Conservation (phyloP, 106 monocot genomes). For the Agapanthus africanus region DNA sequence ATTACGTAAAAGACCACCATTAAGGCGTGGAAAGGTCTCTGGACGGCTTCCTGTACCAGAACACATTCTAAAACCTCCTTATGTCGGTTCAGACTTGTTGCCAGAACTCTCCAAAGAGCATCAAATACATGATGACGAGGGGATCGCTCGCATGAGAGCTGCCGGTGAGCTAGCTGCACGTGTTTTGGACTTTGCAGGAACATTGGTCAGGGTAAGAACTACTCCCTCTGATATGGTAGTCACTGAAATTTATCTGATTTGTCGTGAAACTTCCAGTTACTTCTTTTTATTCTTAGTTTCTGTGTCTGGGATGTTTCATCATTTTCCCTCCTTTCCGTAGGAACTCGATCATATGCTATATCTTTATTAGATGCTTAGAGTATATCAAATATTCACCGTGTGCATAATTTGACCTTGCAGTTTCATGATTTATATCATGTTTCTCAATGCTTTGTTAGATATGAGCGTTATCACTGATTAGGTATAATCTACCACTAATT, state of each 20-base stretch:
- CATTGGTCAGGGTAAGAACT: conserved; percentile 69
- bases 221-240: neutral
- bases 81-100: conserved; percentile 51
- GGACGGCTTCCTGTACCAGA: conserved; percentile 66
- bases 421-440: too few relatives aligned
- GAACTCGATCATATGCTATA: neutral
- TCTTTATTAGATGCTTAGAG: neutral
- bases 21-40: conserved; percentile 77
- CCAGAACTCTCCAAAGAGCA: conserved; percentile 64
- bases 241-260: too few relatives aligned
- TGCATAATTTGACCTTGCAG: too few relatives aligned
- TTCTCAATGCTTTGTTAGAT: too few relatives aligned
- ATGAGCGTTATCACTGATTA: too few relatives aligned
- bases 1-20: conserved; percentile 59
- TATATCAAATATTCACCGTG: neutral
- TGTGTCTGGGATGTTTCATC: neutral
- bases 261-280: neutral
- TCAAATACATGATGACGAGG: conserved; percentile 84
- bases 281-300: neutral
- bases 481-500: too few relatives aligned
- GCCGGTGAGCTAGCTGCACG: conserved; percentile 93
- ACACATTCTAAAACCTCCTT: conserved; percentile 77
- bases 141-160: conserved; percentile 80
- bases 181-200: conserved; percentile 88
- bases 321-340: neutral